A percentile compares a stretch with the other conserved stretches of the same genome.
Conservation (phyloP, 1,284 basidiomycete species). For the Schizophyllum commune region DNA sequence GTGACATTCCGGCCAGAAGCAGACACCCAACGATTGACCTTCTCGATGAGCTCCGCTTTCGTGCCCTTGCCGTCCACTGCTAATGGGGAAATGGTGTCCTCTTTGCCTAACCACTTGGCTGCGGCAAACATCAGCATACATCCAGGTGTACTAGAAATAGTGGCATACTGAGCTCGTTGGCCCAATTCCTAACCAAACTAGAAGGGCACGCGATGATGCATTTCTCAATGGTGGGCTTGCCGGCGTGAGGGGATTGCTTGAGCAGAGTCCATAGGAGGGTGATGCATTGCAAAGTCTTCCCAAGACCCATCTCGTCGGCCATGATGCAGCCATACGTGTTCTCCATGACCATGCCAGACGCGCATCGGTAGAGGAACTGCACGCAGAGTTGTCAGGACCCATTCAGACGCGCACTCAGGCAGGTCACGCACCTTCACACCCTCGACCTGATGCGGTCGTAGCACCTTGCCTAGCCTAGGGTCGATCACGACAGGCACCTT, state of each 20-base stretch:
- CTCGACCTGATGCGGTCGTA: constrained; percentile 96
- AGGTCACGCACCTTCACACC: constrained; percentile 78
- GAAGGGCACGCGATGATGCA: constrained; percentile 98
- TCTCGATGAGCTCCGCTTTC: constrained; percentile 72
- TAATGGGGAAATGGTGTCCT: constrained; percentile 68
- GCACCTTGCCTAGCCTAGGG: constrained; percentile 77
- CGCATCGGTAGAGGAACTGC: constrained; percentile 91
- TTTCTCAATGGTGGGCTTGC: constrained; percentile 90
- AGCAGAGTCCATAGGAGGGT: constrained; percentile 94
- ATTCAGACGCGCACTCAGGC: neutral
- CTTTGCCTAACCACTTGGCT: constrained; percentile 90
- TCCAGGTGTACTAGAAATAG: constrained; percentile 4
- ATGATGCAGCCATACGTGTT: constrained; percentile 97
- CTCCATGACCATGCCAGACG: constrained; percentile 88
- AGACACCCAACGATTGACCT: constrained; percentile 81
- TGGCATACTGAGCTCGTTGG: constrained; percentile 81
- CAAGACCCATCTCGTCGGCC: constrained; percentile 99
- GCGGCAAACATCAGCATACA: constrained; percentile 2
- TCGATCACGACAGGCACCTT: constrained; percentile 98
- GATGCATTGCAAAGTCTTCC: constrained; percentile 96
- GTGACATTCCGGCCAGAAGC: constrained; percentile 83
- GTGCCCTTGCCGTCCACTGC: constrained; percentile 89
- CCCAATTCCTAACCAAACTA: constrained; percentile 97
- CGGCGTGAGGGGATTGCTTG: constrained; percentile 88
- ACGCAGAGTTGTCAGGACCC: neutral